A percentile compares a stretch with the other conserved stretches of the same genome.
phyloP scores from a whole-genome alignment of 345 rosid genomes.

The Ricinus communis region DNA sequence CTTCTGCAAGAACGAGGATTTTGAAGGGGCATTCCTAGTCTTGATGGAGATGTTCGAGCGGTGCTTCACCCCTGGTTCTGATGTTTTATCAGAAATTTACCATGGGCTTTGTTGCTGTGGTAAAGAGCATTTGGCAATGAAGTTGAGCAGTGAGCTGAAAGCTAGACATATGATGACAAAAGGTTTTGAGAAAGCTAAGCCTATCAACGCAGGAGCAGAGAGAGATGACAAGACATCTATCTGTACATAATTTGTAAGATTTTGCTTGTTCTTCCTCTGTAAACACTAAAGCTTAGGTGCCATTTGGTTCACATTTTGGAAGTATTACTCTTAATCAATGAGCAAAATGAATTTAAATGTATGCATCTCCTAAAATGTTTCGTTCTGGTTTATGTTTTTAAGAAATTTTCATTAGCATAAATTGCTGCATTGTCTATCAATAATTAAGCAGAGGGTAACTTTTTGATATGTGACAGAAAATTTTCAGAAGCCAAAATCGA shows the following conservation, averaged over 20 bases:
- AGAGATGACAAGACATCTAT: background rate
- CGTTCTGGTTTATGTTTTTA: background rate
- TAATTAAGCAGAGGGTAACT: too few relatives aligned
- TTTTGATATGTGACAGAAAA: too few relatives aligned
- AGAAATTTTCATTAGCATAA: background rate
- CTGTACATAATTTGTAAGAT: conserved; percentile 1
- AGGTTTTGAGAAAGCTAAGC: conserved; percentile 27
- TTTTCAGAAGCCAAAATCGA: too few relatives aligned
- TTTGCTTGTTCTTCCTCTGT: background rate
- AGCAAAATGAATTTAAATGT: background rate
- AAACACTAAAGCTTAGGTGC: background rate
- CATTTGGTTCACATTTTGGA: background rate
- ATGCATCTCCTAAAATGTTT: background rate
- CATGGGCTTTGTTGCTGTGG: conserved; percentile 51
- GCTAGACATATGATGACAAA: conserved; percentile 34
- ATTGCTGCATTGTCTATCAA: background rate
- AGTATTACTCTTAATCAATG: background rate
- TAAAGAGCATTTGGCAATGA: conserved; percentile 45
- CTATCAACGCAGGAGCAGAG: conserved; percentile 11
- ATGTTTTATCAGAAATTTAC: conserved; percentile 39
- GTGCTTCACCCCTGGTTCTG: conserved; percentile 44
- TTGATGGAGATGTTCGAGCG: conserved; percentile 56
- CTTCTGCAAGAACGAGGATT: conserved; percentile 57
- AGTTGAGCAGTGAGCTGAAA: conserved; percentile 46
- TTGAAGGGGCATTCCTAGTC: conserved; percentile 63